Evolutionary conservation across 345 rosid genomes (phyloP).

Genomic region (Corymbia maculata): DNA sequence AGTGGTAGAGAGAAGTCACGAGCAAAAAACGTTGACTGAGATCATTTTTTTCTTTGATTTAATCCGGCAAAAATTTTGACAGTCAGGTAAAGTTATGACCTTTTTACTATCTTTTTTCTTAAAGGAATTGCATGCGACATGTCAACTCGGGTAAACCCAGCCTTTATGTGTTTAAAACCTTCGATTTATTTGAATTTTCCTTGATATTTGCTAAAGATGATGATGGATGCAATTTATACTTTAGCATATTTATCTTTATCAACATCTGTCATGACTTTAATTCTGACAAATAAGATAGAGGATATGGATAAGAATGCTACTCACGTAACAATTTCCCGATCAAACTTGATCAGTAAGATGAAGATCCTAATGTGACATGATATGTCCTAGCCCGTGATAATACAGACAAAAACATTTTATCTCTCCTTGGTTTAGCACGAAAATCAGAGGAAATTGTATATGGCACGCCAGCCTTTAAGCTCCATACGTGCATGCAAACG

Average conservation of each 20-base stretch:
- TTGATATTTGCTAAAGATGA: background rate
- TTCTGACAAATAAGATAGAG: background rate
- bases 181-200: background rate
- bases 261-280: background rate
- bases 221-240: background rate
- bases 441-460: background rate
- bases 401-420: background rate
- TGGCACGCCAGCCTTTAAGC: background rate
- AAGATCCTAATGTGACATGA: background rate
- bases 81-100: too few relatives aligned
- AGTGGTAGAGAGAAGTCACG: background rate
- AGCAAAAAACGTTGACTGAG: background rate
- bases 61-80: too few relatives aligned
- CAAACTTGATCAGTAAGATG: background rate
- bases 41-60: too few relatives aligned
- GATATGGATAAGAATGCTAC: background rate
- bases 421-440: background rate
- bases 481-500: background rate
- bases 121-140: background rate
- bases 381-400: background rate
- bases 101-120: too few relatives aligned
- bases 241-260: background rate
- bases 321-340: background rate
- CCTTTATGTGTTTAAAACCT: background rate
- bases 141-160: background rate